Percentiles rank a stretch among this genome's conserved stretches.
These are phyloP conservation scores for Lipomyces yamadae DNA, from an alignment of 805 yeast genomes.

Conservation along the genomic window DNA sequence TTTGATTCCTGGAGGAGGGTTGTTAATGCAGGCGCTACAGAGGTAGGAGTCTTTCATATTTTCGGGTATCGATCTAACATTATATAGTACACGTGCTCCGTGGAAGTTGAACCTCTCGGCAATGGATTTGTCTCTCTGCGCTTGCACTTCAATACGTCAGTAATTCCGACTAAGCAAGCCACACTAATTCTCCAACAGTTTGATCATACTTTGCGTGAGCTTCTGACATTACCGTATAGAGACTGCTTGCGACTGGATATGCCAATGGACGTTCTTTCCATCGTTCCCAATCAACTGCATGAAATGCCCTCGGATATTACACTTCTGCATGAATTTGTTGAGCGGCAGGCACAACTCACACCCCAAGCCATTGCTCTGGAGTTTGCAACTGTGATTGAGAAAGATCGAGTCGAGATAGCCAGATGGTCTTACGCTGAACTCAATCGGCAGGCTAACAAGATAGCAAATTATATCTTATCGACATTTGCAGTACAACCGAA, in stretches of 20 bases:
- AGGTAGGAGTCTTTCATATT: constrained; percentile 11
- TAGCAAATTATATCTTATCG: constrained; percentile 32
- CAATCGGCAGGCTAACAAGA: constrained; percentile 30
- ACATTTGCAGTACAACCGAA: constrained; percentile 12
- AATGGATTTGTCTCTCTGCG: constrained; percentile 7
- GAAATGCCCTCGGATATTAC: constrained; percentile 18
- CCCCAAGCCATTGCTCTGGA: constrained; percentile 36
- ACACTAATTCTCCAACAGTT: constrained; percentile 29
- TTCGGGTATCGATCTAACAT: neutral
- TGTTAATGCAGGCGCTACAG: constrained; percentile 23
- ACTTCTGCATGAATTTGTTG: constrained; percentile 37
- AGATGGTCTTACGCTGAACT: constrained; percentile 38
- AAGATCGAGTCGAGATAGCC: neutral
- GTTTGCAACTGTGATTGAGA: constrained; percentile 30
- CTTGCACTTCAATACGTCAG: constrained; percentile 6
- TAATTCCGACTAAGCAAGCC: constrained; percentile 32
- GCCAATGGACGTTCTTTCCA: constrained; percentile 18
- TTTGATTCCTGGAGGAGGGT: constrained; percentile 14
- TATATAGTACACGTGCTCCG: constrained; percentile 22
- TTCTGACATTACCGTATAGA: constrained; percentile 9
- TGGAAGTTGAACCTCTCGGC: constrained; percentile 30
- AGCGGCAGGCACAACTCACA: constrained; percentile 20
- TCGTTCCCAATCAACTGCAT: constrained; percentile 13
- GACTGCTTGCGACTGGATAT: constrained; percentile 5
- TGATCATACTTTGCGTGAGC: constrained; percentile 16